Evolutionary conservation across 768 basidiomycete species (phyloP), one percentile per base, ranked within the genome.

Genomic region (Tephrocybe rancida): DNA sequence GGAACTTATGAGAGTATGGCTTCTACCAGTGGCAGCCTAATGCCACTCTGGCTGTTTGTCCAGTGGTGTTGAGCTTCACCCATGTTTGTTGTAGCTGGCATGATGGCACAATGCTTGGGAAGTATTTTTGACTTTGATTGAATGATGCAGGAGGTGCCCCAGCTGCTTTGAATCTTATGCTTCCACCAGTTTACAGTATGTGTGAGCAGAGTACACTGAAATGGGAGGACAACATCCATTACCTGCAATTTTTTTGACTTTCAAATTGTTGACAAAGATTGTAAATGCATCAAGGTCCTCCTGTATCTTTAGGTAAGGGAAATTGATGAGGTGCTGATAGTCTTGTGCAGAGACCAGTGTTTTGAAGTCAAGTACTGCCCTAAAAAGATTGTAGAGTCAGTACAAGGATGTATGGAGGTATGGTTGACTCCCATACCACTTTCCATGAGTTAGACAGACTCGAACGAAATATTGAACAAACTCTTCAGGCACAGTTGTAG

Each of bases 101-200:
- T 65, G 9, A 47, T 32, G n/a, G 59, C 61, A 59, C 61, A 66
- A 21, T 62, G 48, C 8, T 56, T 45, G 1, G 59, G 41, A 19
- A 22, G 7, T 14, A 66, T 59, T 7, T 41, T 50, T 1, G 61
- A 66, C 14, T 54, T 56, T 4, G 50, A 62, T 27, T 58, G 59
- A 27, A 72, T 48, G n/a, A 66, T 50, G 25, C 56, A 61, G 1
- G 61, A 60, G 13, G 64, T 41, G 22, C 64, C 61, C 61, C 63
- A 66, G 2, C 19, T 57, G 43, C 52, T 60, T n/a, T 61, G 55
- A n/a, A 53, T 32, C 29, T 66, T 66, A 46, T 63, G 65, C 3
- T 41, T 44, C 64, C 64, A 66, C 64, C 63, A 66, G 52, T 58
- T 61, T 61, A 48, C 22, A 26, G 14, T 16, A 18, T 34, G 16